A percentile compares a stretch with the other conserved stretches of the same genome.
Evolutionary conservation across 164 flowering plant genomes (phyloP).

Genomic region (Malania oleifera): DNA sequence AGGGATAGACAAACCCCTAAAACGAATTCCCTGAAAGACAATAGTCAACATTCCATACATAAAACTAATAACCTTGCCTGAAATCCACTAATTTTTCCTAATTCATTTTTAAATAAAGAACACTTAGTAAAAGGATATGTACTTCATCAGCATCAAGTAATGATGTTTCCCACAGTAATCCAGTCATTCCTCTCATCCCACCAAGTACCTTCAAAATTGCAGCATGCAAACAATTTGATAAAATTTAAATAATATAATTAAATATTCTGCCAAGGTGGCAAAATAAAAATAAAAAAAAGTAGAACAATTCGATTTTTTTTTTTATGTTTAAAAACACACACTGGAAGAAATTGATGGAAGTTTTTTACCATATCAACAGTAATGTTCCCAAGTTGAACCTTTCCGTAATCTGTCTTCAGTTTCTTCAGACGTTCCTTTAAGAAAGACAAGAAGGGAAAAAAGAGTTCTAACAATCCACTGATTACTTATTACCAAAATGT

Average conservation of each 20-base stretch:
- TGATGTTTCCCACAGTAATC: constrained; percentile 91
- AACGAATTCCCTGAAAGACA: constrained; percentile 76
- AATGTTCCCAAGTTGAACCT: constrained; percentile 84
- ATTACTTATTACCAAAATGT: too few species aligned
- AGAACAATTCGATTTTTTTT: too few species aligned
- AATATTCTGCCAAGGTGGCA: not conserved
- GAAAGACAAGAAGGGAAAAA: constrained; percentile 6
- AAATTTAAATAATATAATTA: not conserved
- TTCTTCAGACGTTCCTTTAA: constrained; percentile 91
- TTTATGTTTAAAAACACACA: not conserved
- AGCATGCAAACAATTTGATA: not conserved
- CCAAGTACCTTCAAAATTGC: constrained; percentile 57
- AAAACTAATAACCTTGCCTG: not conserved
- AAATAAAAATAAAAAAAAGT: not conserved
- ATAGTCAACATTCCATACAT: not conserved
- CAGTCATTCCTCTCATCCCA: constrained; percentile 99
- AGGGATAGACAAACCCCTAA: constrained; percentile 88
- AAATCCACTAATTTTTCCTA: not conserved
- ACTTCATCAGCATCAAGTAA: constrained; percentile 94
- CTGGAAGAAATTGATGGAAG: not conserved
- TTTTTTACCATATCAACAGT: constrained; percentile 87
- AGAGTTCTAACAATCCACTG: not conserved
- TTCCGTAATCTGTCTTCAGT: constrained; percentile 80
- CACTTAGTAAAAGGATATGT: not conserved
- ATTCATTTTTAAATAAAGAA: not conserved